Conservation (phyloP, 306 rosid genomes). For the Sophora flavescens region DNA sequence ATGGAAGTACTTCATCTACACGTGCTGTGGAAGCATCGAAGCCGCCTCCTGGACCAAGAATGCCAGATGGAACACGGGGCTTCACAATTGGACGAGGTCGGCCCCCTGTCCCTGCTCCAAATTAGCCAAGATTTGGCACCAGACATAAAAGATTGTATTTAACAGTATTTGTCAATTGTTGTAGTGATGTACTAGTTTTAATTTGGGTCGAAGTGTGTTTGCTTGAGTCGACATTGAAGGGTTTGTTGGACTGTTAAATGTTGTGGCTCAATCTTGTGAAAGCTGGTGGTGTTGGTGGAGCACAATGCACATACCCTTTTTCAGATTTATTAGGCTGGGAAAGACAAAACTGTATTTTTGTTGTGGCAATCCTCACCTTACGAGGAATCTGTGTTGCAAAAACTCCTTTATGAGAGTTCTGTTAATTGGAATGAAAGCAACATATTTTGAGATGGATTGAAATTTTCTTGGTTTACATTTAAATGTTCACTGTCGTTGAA, state of each 20-base stretch:
- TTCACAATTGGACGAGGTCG: slow-evolving; percentile 97
- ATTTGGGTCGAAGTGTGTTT: slow-evolving; percentile 29
- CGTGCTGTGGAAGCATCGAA: slow-evolving; percentile 70
- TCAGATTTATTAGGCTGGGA: slow-evolving; percentile 32
- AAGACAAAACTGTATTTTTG: slow-evolving; percentile 12
- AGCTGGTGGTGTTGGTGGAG: slow-evolving; percentile 40
- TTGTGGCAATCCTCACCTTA: slow-evolving; percentile 40
- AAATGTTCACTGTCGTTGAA: neutral
- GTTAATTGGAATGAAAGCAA: slow-evolving; percentile 25
- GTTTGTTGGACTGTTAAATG: slow-evolving; percentile 39
- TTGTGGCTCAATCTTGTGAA: slow-evolving; percentile 27
- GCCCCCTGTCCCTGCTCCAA: slow-evolving; percentile 57
- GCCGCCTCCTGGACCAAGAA: slow-evolving; percentile 97
- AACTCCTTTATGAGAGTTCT: slow-evolving; percentile 18
- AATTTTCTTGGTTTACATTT: slow-evolving; percentile 17
- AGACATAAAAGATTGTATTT: slow-evolving; percentile 36
- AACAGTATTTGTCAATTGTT: slow-evolving; percentile 19
- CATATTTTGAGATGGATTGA: slow-evolving; percentile 27
- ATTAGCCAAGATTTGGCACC: slow-evolving; percentile 45
- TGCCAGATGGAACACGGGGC: slow-evolving; percentile 99
- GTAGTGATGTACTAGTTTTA: slow-evolving; percentile 35
- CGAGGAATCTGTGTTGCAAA: slow-evolving; percentile 40
- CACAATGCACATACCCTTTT: neutral
- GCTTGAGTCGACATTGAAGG: slow-evolving; percentile 32
- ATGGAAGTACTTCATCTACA: slow-evolving; percentile 67